Evolutionary conservation across 257 asterid genomes (phyloP).

Genomic region (Datura wrightii): DNA sequence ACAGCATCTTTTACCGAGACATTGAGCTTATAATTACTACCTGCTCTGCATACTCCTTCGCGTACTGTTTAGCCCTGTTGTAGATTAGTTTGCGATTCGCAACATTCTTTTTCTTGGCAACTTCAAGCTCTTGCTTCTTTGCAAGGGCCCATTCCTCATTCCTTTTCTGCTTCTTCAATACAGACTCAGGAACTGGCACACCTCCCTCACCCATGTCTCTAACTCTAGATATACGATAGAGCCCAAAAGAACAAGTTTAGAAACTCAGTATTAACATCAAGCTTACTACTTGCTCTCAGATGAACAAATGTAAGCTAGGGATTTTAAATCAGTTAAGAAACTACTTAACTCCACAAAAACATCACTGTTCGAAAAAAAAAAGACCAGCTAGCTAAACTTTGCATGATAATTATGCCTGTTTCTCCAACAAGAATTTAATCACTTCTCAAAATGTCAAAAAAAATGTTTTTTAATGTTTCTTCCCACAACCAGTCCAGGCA

Average conservation of each 20-base stretch:
- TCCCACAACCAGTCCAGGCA: background rate
- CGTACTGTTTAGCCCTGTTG: conserved; percentile 54
- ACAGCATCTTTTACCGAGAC: no score
- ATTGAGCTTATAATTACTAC: conserved; percentile 44
- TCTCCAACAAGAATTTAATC: background rate
- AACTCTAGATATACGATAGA: background rate
- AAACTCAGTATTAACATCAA: background rate
- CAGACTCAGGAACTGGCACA: conserved; percentile 58
- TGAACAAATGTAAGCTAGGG: background rate
- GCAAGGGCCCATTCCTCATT: conserved; percentile 67
- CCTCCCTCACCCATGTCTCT: conserved; percentile 36
- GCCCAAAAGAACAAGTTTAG: background rate
- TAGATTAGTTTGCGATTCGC: conserved; percentile 60
- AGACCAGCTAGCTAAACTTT: no score
- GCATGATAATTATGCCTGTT: background rate
- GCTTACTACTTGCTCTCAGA: background rate
- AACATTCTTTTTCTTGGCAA: conserved; percentile 53
- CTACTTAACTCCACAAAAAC: background rate
- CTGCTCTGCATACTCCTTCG: conserved; percentile 60
- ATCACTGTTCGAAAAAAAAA: background rate
- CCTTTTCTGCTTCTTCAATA: conserved; percentile 79
- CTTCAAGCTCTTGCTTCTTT: conserved; percentile 55
- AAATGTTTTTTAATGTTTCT: background rate
- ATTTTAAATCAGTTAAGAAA: background rate
- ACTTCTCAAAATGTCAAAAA: background rate